These are phyloP conservation scores for Novakomyces olei DNA, from an alignment of 805 yeast species.

Conservation along the genomic window DNA sequence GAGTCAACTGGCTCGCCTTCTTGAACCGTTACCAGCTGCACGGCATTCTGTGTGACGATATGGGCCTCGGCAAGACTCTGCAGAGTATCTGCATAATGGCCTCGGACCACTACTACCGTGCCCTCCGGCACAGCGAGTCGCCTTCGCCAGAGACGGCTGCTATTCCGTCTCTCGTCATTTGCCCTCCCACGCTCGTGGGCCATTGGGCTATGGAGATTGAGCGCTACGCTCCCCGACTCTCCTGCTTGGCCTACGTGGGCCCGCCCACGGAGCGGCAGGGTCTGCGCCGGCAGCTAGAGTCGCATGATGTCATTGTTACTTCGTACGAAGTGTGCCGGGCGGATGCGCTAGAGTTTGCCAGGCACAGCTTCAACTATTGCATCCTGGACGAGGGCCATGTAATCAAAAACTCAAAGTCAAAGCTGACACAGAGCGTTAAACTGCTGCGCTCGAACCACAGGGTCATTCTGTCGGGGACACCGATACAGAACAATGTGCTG, in stretches of 20 bases:
- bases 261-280: slow-evolving; percentile 50
- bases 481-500: slow-evolving; percentile 88
- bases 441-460: slow-evolving; percentile 67
- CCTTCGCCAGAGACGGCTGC: slow-evolving; percentile 42
- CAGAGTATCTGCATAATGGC: slow-evolving; percentile 95
- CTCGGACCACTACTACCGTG: slow-evolving; percentile 77
- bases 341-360: slow-evolving; percentile 44
- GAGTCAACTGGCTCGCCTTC: slow-evolving; percentile 94
- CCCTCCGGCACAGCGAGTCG: slow-evolving; percentile 41
- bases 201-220: slow-evolving; percentile 95
- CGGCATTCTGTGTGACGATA: slow-evolving; percentile 96
- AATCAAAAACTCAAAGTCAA: slow-evolving; percentile 75
- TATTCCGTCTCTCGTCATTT: slow-evolving; percentile 66
- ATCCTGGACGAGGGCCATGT: slow-evolving; percentile 96
- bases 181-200: slow-evolving; percentile 96
- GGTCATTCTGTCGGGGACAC: slow-evolving; percentile 83
- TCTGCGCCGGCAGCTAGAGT: slow-evolving; percentile 28
- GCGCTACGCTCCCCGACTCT: slow-evolving; percentile 73
- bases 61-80: slow-evolving; percentile 94
- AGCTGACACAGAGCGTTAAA: slow-evolving; percentile 74
- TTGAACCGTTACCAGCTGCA: slow-evolving; percentile 84
- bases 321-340: slow-evolving; percentile 93
- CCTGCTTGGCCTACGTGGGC: slow-evolving; percentile 78
- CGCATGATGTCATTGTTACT: slow-evolving; percentile 71
- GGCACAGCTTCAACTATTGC: slow-evolving; percentile 68